phyloP scores from a whole-genome alignment of 2,329 filamentous ascomycete species.

The Aspergillus pseudoglaucus region DNA sequence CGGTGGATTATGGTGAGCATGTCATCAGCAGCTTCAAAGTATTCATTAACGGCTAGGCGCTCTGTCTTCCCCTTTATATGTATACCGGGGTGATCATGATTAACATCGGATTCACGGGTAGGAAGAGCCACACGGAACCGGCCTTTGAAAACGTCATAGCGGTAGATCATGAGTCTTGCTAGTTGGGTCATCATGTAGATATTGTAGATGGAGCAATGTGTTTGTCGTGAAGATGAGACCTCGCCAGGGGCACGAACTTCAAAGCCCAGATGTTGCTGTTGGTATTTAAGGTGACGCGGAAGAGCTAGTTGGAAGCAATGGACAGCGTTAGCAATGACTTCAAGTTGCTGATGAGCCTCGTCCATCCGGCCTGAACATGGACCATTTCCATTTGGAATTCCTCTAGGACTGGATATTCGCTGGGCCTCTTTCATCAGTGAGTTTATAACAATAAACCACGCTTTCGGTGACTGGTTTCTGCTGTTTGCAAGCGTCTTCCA shows the following conservation, averaged over 20 bases:
- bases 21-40: slow-evolving; percentile 25
- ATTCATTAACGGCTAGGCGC: slow-evolving; percentile 15
- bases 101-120: not conserved
- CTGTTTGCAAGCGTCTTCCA: slow-evolving; percentile 26
- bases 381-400: slow-evolving; percentile 8
- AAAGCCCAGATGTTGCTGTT: slow-evolving; percentile 25
- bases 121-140: not conserved
- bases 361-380: slow-evolving; percentile 1
- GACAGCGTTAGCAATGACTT: slow-evolving; percentile 25
- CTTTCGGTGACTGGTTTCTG: slow-evolving; percentile 28
- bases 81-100: not conserved
- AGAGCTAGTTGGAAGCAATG: slow-evolving; percentile 25
- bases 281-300: slow-evolving; percentile 23
- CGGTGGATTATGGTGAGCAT: slow-evolving; percentile 21
- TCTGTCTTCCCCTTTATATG: not conserved
- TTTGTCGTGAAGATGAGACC: slow-evolving; percentile 12
- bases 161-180: slow-evolving; percentile 28
- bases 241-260: slow-evolving; percentile 6
- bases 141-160: slow-evolving; percentile 23
- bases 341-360: slow-evolving; percentile 18
- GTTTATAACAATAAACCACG: slow-evolving; percentile 38
- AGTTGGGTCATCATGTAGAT: slow-evolving; percentile 32
- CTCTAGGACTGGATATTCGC: slow-evolving; percentile 22
- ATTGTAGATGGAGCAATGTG: slow-evolving; percentile 25
- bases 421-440: slow-evolving; percentile 36